These are phyloP conservation scores for Herpetomonas muscarum DNA, from an alignment of 208 protist genomes.

Conservation along the genomic window DNA sequence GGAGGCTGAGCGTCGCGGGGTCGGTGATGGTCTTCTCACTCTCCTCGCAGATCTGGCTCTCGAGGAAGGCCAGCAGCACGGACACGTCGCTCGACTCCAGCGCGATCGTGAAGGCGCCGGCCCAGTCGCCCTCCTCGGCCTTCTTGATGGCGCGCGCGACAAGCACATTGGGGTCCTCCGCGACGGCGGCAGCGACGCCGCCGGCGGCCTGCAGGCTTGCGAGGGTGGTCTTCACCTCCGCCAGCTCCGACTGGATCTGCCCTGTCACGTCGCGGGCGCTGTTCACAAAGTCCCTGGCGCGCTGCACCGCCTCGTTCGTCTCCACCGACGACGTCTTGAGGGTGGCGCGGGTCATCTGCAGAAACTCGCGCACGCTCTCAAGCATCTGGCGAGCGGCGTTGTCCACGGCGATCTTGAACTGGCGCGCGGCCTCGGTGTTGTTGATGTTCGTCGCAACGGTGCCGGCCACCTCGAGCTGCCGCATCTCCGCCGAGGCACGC, in stretches of 20 bases:
- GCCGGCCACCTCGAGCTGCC: slow-evolving; percentile 43
- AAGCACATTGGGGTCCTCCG: slow-evolving; percentile 62
- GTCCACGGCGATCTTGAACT: slow-evolving; percentile 60
- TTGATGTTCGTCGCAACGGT: slow-evolving; percentile 35
- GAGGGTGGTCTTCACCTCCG: slow-evolving; percentile 19
- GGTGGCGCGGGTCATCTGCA: slow-evolving; percentile 29
- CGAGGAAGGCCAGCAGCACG: slow-evolving; percentile 76
- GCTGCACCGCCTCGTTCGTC: slow-evolving; percentile 22
- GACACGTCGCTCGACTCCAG: slow-evolving; percentile 71
- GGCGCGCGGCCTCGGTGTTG: slow-evolving; percentile 48
- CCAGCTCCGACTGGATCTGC: slow-evolving; percentile 28
- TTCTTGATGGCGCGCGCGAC: slow-evolving; percentile 45
- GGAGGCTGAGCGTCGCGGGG: slow-evolving; percentile 56
- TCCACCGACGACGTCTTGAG: slow-evolving; percentile 28
- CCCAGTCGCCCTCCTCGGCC: slow-evolving; percentile 68
- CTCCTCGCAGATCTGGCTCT: slow-evolving; percentile 67
- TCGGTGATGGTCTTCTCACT: slow-evolving; percentile 47
- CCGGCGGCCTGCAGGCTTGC: slow-evolving; percentile 10
- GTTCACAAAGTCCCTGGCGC: slow-evolving; percentile 17
- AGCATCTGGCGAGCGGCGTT: slow-evolving; percentile 41
- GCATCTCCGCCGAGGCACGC: slow-evolving; percentile 52
- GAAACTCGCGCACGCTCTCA: slow-evolving; percentile 22
- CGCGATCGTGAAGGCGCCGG: slow-evolving; percentile 55
- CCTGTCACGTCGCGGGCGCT: slow-evolving; percentile 21
- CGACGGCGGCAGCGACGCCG: slow-evolving; percentile 9